Evolutionary conservation across 371 early-diverging fungal genomes (phyloP).

Genomic region (Zychaea mexicana): DNA sequence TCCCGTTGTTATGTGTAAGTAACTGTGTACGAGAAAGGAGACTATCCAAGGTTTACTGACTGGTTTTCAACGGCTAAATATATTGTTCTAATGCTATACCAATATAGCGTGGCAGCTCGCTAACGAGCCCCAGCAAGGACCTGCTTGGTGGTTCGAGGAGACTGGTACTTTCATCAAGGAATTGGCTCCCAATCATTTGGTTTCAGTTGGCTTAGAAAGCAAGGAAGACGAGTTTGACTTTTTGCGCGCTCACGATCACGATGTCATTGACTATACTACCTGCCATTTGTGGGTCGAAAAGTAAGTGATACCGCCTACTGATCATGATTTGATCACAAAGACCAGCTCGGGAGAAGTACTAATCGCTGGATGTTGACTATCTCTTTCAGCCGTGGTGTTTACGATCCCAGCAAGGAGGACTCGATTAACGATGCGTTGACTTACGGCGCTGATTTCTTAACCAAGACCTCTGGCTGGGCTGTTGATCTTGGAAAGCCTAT

Average conservation of each 20-base stretch:
- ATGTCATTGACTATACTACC: constrained; percentile 53
- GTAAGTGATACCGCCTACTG: too few relatives aligned
- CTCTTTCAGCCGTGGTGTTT: constrained; percentile 44
- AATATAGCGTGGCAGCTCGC: constrained; percentile 48
- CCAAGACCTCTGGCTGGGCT: constrained; percentile 42
- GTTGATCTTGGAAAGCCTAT: constrained; percentile 46
- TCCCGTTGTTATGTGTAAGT: constrained; percentile 41
- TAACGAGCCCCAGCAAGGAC: constrained; percentile 45
- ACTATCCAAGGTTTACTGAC: too few relatives aligned
- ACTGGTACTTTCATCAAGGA: constrained; percentile 51
- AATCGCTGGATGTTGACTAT: background rate
- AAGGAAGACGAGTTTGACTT: constrained; percentile 51
- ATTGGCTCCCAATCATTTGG: constrained; percentile 50
- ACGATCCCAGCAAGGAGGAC: constrained; percentile 28
- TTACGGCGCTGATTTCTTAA: constrained; percentile 30
- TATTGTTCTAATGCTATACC: background rate
- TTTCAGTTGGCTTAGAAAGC: constrained; percentile 56
- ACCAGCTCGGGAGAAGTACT: constrained; percentile 1
- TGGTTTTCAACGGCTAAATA: background rate
- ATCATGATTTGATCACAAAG: background rate
- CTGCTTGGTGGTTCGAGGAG: constrained; percentile 46
- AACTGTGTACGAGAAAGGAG: too few relatives aligned
- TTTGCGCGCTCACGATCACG: constrained; percentile 40
- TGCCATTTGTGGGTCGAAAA: constrained; percentile 65
- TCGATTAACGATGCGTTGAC: constrained; percentile 19